Evolutionary conservation across 352 stramenopile genomes (phyloP), one percentile per base, ranked within the genome.

Genomic region (Phytophthora pluvialis): DNA sequence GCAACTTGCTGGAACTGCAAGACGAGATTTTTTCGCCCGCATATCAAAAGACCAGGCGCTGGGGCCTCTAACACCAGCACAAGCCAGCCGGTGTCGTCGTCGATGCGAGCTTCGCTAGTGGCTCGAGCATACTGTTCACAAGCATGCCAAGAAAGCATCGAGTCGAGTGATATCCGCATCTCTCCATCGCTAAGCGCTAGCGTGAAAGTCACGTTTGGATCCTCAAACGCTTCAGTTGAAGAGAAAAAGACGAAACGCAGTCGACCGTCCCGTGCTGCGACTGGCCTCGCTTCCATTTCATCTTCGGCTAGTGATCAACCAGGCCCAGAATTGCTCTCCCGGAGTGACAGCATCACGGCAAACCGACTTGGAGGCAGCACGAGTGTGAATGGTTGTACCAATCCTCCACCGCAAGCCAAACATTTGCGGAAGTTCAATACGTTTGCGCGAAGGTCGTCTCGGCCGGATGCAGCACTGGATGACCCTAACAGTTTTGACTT

Each of bases 1-100:
- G 70, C 57, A 15, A 88, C 78, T 7, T 91, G 80, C 43, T 91
- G 82, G 82, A 88, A 84, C 59, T 91, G 82, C 50, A 81, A 82
- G 21, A 47, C 72, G 9, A 70, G 79, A 7, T 91, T 89, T 39
- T 72, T 79, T 25, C 77, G 80, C 12, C 58, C 73, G 4, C 61
- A 73, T 21, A 21, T 32, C 12, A 78, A 62, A 32, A 59, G 44
- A 29, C 48, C 59, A 46, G 21, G 29, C 0, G 29, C 21, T 60
- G 25, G 31, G 32, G n/a, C 15, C n/a, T 50, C 39, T 42, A 35
- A 25, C 15, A 28, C 35, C 25, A 42, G 52, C 12, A 33, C 42
- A 1, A 60, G n/a, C 29, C 55, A 65, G 25, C 38, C 55, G 1
- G 46, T 71, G 1, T 75, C 68, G 7, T 72, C 71, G 1, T 69